A percentile compares a stretch with the other conserved stretches of the same genome.
Evolutionary conservation across 257 asterid species (phyloP).

Genomic region (Solanum bukasovii): DNA sequence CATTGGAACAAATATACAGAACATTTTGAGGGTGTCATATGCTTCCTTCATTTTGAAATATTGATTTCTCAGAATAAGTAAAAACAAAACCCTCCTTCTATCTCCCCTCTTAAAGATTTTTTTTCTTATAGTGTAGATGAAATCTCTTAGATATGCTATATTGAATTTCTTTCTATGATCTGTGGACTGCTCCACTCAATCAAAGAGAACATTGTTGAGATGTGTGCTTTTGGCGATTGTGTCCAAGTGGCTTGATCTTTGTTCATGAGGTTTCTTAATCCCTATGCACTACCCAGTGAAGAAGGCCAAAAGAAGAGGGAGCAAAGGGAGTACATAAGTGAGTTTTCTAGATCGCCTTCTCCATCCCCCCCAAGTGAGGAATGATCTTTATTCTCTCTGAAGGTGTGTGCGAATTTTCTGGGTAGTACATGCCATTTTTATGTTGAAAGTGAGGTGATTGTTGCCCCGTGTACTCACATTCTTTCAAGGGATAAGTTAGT

Average conservation of each 20-base stretch:
- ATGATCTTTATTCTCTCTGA: background rate
- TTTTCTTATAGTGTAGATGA: background rate
- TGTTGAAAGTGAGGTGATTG: background rate
- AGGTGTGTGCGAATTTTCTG: background rate
- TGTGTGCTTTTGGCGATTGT: background rate
- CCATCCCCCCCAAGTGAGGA: background rate
- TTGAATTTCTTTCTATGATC: background rate
- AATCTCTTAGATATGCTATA: background rate
- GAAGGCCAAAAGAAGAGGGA: background rate
- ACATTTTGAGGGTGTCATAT: conserved; percentile 1
- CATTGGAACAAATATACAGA: conserved; percentile 34
- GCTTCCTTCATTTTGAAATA: conserved; percentile 1
- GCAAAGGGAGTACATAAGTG: background rate
- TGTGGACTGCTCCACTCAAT: background rate
- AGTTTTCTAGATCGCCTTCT: background rate
- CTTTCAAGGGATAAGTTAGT: background rate
- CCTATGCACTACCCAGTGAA: background rate
- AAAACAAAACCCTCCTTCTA: background rate
- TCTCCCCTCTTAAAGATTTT: background rate
- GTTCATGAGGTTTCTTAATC: background rate
- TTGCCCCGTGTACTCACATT: background rate
- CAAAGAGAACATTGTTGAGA: background rate
- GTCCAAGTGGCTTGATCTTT: background rate
- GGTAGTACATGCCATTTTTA: background rate
- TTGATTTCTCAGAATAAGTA: background rate